These are phyloP conservation scores for Bruguiera hainesii DNA, from an alignment of 441 rosid species.

Conservation along the genomic window DNA sequence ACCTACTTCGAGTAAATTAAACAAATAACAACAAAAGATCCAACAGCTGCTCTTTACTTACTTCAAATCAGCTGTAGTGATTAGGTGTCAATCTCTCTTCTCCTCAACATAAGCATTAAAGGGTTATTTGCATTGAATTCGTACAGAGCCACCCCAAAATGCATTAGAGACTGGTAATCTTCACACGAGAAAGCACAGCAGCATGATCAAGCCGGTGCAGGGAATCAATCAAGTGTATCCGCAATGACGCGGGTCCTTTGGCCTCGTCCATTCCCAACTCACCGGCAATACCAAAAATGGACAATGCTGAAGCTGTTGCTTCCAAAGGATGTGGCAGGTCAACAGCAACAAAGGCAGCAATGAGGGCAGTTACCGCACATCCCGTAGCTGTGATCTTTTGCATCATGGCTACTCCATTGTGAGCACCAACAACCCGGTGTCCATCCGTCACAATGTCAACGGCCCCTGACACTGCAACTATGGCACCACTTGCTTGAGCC, in stretches of 20 bases:
- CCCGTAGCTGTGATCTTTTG: constrained; percentile 89
- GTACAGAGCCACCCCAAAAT: too few relatives aligned
- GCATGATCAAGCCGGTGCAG: constrained; percentile 61
- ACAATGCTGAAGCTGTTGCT: constrained; percentile 79
- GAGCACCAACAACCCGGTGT: constrained; percentile 46
- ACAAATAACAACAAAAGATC: too few relatives aligned
- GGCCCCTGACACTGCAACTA: constrained; percentile 84
- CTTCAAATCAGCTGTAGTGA: too few relatives aligned
- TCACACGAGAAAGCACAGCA: constrained; percentile 37
- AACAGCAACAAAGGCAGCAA: constrained; percentile 73
- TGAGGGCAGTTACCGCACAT: constrained; percentile 66
- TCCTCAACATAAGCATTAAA: too few relatives aligned
- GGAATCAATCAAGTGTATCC: constrained; percentile 78
- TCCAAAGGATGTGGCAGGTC: constrained; percentile 53
- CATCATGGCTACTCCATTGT: constrained; percentile 80
- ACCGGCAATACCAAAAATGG: constrained; percentile 76
- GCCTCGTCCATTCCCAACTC: constrained; percentile 74
- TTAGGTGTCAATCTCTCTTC: too few relatives aligned
- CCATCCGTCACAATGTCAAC: constrained; percentile 82
- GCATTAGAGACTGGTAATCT: constrained; percentile 28
- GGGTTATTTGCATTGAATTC: too few relatives aligned
- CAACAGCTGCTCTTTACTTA: too few relatives aligned
- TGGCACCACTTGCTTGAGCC: constrained; percentile 55
- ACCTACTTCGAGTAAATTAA: too few relatives aligned
- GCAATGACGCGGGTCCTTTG: constrained; percentile 79